These are phyloP conservation scores for Aureobasidium sp. DNA, from an alignment of 2,329 filamentous ascomycete species.

Conservation along the genomic window DNA sequence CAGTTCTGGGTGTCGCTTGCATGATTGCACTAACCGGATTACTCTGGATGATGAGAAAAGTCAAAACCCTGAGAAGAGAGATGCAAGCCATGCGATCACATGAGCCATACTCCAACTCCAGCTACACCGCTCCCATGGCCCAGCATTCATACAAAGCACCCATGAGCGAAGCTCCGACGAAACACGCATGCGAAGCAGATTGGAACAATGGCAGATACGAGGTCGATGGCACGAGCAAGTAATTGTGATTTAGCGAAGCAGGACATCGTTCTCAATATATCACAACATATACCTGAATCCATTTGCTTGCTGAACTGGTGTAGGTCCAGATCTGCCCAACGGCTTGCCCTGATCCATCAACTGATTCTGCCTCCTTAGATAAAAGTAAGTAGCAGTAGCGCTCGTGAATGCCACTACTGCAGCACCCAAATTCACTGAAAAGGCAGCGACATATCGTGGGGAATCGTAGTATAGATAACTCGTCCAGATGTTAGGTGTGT, in stretches of 20 bases:
- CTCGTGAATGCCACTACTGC: background rate
- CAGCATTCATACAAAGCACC: background rate
- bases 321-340: background rate
- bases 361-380: conserved; percentile 5
- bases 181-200: conserved; percentile 1
- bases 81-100: background rate
- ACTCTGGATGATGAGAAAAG: conserved; percentile 10
- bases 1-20: conserved; percentile 4
- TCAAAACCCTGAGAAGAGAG: conserved; percentile 7
- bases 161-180: background rate
- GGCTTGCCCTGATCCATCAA: background rate
- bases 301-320: conserved; percentile 3
- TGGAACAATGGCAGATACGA: conserved; percentile 4
- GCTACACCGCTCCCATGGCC: background rate
- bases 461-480: conserved; percentile 40
- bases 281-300: background rate
- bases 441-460: conserved; percentile 9
- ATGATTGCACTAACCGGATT: conserved; percentile 6
- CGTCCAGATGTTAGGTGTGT: conserved; percentile 47
- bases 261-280: background rate
- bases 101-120: background rate
- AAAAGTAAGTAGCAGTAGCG: background rate
- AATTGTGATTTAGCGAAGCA: no score
- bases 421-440: conserved; percentile 5
- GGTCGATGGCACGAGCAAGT: background rate